Percentiles rank a stretch among this genome's conserved stretches.
Evolutionary conservation across 2,329 filamentous ascomycete genomes (phyloP).

Genomic region (Pseudocercospora fuligena): DNA sequence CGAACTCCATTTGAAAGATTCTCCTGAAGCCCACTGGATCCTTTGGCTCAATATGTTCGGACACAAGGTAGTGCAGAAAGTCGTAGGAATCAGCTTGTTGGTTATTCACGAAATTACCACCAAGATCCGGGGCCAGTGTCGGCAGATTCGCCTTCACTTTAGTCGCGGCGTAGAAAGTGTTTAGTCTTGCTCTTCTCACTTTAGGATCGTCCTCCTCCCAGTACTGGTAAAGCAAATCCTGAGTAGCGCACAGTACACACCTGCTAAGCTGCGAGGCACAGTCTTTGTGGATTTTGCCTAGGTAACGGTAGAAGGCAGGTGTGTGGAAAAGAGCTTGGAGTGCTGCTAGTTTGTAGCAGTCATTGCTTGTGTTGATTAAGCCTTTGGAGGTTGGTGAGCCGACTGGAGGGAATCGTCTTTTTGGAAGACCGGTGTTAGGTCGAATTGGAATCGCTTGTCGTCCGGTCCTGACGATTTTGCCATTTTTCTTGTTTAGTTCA

Average conservation of each 20-base stretch:
- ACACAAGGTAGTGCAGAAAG: constrained; percentile 17
- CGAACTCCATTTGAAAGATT: constrained; percentile 11
- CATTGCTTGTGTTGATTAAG: constrained; percentile 17
- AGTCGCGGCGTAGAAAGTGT: background rate
- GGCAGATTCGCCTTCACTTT: background rate
- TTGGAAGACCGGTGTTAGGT: background rate
- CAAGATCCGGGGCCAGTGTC: background rate
- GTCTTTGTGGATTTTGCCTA: constrained; percentile 19
- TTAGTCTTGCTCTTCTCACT: background rate
- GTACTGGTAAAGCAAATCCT: constrained; percentile 10
- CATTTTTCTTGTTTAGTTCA: background rate
- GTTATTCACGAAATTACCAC: background rate
- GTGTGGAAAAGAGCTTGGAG: constrained; percentile 21
- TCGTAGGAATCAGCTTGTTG: constrained; percentile 14
- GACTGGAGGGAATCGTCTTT: constrained; percentile 12
- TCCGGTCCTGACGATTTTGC: background rate
- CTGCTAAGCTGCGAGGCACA: background rate
- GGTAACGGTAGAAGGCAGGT: constrained; percentile 19
- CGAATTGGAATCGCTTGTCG: constrained; percentile 5
- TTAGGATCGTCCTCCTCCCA: background rate
- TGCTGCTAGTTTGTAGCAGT: constrained; percentile 21
- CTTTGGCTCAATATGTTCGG: constrained; percentile 3
- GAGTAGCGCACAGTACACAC: constrained; percentile 20
- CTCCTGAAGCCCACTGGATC: constrained; percentile 1
- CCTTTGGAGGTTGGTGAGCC: constrained; percentile 15